Evolutionary conservation across 371 early-diverging fungal species (phyloP).

Genomic region (Mortierella sp.): DNA sequence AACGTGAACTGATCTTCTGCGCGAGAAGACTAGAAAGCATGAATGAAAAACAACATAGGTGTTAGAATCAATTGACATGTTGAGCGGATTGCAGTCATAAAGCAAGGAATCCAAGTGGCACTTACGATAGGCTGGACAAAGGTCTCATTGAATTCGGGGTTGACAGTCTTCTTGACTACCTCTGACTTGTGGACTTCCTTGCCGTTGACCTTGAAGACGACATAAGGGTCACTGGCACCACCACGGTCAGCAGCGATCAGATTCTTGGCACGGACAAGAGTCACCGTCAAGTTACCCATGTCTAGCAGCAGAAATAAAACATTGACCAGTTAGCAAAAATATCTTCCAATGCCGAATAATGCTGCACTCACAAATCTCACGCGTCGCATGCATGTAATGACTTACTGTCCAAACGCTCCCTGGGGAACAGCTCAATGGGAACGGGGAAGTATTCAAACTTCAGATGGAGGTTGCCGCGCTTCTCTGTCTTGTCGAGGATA

Average conservation of each 20-base stretch:
- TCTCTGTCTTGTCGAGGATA: constrained; percentile 46
- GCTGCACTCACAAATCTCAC: not conserved
- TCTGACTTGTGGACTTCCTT: constrained; percentile 84
- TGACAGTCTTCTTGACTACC: constrained; percentile 81
- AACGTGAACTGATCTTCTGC: constrained; percentile 71
- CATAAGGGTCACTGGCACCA: constrained; percentile 89
- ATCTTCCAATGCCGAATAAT: not conserved
- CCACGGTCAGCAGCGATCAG: constrained; percentile 67
- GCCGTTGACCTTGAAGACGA: constrained; percentile 79
- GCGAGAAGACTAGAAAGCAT: constrained; percentile 62
- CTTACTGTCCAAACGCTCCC: constrained; percentile 73
- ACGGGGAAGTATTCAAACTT: constrained; percentile 69
- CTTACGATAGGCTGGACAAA: constrained; percentile 79
- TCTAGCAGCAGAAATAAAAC: not conserved
- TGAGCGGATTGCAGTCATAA: no score
- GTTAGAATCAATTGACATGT: no score
- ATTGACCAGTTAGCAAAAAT: not conserved
- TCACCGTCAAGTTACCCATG: constrained; percentile 63
- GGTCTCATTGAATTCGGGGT: constrained; percentile 88
- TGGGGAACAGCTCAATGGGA: constrained; percentile 62
- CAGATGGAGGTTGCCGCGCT: constrained; percentile 60
- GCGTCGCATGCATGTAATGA: not conserved
- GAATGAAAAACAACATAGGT: not conserved
- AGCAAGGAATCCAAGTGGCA: constrained; percentile 9
- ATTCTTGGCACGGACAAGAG: constrained; percentile 61